Evolutionary conservation across 352 stramenopile species (phyloP).

Genomic region (Phytophthora rubi): DNA sequence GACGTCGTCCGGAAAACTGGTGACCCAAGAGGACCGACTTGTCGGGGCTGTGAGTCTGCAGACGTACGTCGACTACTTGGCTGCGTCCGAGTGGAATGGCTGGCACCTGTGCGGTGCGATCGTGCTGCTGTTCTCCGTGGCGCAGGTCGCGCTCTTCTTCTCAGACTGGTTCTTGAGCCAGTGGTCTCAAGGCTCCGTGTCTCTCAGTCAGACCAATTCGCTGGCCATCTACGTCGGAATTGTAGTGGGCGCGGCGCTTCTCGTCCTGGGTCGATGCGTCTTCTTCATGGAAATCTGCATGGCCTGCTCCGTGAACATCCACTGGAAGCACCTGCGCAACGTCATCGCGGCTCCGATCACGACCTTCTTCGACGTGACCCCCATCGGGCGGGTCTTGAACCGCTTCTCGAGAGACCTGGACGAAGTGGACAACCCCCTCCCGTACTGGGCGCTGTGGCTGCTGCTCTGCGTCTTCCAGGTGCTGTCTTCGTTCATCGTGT

Average conservation of each 20-base stretch:
- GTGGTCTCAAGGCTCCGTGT: conserved; percentile 38
- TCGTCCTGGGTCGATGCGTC: conserved; percentile 42
- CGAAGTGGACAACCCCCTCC: conserved; percentile 60
- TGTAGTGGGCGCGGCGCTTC: conserved; percentile 26
- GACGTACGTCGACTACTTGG: conserved; percentile 50
- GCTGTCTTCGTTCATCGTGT: conserved; percentile 39
- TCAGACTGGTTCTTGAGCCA: conserved; percentile 54
- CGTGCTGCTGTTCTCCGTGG: conserved; percentile 36
- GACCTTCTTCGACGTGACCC: conserved; percentile 75
- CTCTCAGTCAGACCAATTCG: conserved; percentile 35
- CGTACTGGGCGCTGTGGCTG: conserved; percentile 50
- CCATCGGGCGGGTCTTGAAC: conserved; percentile 71
- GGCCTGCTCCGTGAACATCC: conserved; percentile 41
- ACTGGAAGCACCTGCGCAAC: conserved; percentile 44
- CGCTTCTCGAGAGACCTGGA: conserved; percentile 71
- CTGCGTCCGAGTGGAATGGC: conserved; percentile 46
- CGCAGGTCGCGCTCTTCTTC: conserved; percentile 44
- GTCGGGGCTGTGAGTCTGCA: neutral
- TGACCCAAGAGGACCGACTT: neutral
- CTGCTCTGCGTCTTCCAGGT: conserved; percentile 49
- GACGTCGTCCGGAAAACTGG: neutral
- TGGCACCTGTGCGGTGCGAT: conserved; percentile 8
- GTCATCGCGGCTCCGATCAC: conserved; percentile 57
- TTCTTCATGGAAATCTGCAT: conserved; percentile 53
- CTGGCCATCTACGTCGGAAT: conserved; percentile 44